Evolutionary conservation across 805 yeast species (phyloP), one percentile per base, ranked within the genome.

Genomic region (Wickerhamomyces mucosus): DNA sequence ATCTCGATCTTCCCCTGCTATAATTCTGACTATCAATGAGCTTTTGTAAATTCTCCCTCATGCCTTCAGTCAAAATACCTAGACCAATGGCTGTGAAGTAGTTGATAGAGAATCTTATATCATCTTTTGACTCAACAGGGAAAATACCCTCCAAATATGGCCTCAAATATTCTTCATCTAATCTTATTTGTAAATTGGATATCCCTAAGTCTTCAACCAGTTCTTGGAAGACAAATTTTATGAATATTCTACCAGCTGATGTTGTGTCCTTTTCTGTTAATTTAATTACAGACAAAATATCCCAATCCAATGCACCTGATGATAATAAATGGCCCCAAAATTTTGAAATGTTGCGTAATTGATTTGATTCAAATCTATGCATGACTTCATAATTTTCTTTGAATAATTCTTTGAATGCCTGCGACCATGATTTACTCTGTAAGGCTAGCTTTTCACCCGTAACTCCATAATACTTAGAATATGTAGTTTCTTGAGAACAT

Each of bases 1-100:
- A 42, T 14, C 47, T 34, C 4, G 56, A 47, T 7, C 44, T 29
- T 3, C 52, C 29, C 28, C 50, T 18, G 21, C 29, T 26, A 11
- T 36, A 40, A 24, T 31, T 28, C 38, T 32, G 35, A 22, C 27
- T 37, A 16, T 36, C 42, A 5, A 64, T 54, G 21, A 63, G 42
- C 13, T 43, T 42, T 32, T 55, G 48, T 36, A 77, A 52, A 12
- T 57, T 61, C 5, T 61, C 67, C 56, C 97, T 70, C 94, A 88
- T 80, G 2, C 61, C 69, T 23, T 84, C 95, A 0, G 97, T 88
- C 35, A 89, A 51, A 3, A 69, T 66, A 27, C 96, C 96, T 29
- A 89, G 53, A 0, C 94, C 94, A 39, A 89, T 85, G 1, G 96
- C 96, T 0, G 96, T 89, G 55, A 89, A 89, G 51, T 68, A 89